Percentiles rank a stretch among this genome's conserved stretches.
These are phyloP conservation scores for Debaryomyces hansenii DNA, from an alignment of 805 yeast species.

Conservation along the genomic window DNA sequence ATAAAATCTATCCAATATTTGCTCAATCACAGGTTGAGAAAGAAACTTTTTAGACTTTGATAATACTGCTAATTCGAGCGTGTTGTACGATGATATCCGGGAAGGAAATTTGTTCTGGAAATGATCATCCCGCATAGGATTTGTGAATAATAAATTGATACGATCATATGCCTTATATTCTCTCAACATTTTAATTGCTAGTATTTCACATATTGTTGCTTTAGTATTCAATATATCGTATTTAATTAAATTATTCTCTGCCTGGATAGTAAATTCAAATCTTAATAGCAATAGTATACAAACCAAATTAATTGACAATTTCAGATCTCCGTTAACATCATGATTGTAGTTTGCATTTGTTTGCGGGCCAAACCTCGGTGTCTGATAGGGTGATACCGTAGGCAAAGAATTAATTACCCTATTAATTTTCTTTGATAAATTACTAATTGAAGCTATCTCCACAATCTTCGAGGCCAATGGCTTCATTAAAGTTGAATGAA, in stretches of 20 bases:
- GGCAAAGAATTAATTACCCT: slow-evolving; percentile 28
- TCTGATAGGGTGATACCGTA: slow-evolving; percentile 12
- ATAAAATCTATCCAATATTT: slow-evolving; percentile 49
- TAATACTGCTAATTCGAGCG: slow-evolving; percentile 52
- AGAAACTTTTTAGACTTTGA: slow-evolving; percentile 53
- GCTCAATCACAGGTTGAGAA: slow-evolving; percentile 51
- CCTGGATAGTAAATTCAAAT: slow-evolving; percentile 40
- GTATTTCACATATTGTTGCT: slow-evolving; percentile 52
- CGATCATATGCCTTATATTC: slow-evolving; percentile 45
- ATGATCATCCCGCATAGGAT: slow-evolving; percentile 43
- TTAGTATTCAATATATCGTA: slow-evolving; percentile 43
- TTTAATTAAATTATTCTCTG: slow-evolving; percentile 36
- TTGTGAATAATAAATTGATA: slow-evolving; percentile 45
- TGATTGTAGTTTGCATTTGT: slow-evolving; percentile 6
- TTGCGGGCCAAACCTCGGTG: slow-evolving; percentile 20
- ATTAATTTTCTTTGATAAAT: slow-evolving; percentile 31
- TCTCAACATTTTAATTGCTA: slow-evolving; percentile 49
- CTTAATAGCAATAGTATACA: slow-evolving; percentile 34
- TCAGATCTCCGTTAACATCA: slow-evolving; percentile 13
- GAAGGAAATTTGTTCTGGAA: not conserved
- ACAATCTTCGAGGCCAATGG: slow-evolving; percentile 45
- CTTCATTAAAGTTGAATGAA: slow-evolving; percentile 44
- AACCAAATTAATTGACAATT: slow-evolving; percentile 23
- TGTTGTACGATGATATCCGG: slow-evolving; percentile 29
- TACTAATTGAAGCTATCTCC: slow-evolving; percentile 37